These are phyloP conservation scores for Sistotremastrum suecicum DNA, from an alignment of 768 basidiomycete genomes.

Conservation along the genomic window DNA sequence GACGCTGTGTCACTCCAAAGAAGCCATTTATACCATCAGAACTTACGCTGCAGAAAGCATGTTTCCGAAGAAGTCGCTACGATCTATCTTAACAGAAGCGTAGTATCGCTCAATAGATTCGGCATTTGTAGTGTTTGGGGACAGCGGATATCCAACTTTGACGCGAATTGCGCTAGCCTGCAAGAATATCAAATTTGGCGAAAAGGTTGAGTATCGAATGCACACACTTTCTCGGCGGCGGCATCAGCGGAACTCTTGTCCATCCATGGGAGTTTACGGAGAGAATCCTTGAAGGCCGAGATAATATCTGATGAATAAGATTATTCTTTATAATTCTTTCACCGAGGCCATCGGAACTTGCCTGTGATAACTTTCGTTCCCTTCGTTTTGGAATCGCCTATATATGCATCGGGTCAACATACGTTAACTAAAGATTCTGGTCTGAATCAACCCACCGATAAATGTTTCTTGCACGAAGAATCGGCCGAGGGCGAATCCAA, in stretches of 20 bases:
- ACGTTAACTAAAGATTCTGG: too few species aligned
- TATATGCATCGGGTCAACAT: too few species aligned
- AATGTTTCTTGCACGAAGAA: conserved; percentile 84
- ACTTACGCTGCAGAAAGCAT: conserved; percentile 48
- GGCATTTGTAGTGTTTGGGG: conserved; percentile 66
- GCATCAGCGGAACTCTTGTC: conserved; percentile 67
- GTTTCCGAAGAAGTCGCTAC: conserved; percentile 73
- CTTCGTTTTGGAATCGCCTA: conserved; percentile 51
- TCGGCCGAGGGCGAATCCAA: conserved; percentile 84
- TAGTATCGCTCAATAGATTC: conserved; percentile 66
- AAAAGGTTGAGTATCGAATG: background rate
- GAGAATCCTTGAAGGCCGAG: conserved; percentile 64
- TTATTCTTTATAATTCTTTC: background rate
- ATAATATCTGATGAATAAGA: conserved; percentile 47
- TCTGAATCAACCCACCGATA: conserved; percentile 22
- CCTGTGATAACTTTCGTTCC: conserved; percentile 75
- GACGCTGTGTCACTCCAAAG: conserved; percentile 1
- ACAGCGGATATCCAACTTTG: conserved; percentile 88
- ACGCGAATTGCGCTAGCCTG: conserved; percentile 71
- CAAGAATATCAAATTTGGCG: background rate
- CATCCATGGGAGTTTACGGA: conserved; percentile 79
- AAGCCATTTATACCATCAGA: conserved; percentile 11
- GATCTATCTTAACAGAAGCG: conserved; percentile 43
- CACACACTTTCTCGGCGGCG: conserved; percentile 66
- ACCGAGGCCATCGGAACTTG: conserved; percentile 15